Percentiles rank a stretch among this genome's conserved stretches.
Evolutionary conservation across 1,284 basidiomycete genomes (phyloP).

Genomic region (Stygiomarasmius scandens): DNA sequence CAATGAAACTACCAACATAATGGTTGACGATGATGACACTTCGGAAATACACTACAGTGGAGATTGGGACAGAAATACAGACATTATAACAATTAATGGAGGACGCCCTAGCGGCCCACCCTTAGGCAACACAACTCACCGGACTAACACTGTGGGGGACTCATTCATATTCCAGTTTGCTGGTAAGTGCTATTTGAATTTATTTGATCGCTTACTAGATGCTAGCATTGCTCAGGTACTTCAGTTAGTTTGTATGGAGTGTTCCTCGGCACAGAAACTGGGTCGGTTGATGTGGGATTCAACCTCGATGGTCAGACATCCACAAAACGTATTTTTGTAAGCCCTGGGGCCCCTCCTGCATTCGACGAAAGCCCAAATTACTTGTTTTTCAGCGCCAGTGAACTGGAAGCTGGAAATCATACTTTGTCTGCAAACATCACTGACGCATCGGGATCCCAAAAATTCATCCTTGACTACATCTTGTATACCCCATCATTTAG

Average conservation of each 20-base stretch:
- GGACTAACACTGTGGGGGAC: neutral
- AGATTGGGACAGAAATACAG: neutral
- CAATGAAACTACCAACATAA: neutral
- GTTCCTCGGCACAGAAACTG: constrained; percentile 1
- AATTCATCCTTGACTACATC: constrained; percentile 4
- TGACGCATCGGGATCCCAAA: neutral
- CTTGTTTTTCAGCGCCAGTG: too few species aligned
- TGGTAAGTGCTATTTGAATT: neutral
- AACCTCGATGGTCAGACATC: constrained; percentile 2
- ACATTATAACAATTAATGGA: neutral
- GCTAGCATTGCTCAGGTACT: neutral
- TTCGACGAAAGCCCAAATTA: too few species aligned
- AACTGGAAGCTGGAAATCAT: too few species aligned
- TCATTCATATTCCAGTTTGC: constrained; percentile 5
- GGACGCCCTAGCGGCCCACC: neutral
- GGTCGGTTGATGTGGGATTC: neutral
- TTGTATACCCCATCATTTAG: neutral
- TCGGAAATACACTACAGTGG: neutral
- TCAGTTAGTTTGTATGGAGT: constrained; percentile 2
- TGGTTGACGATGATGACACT: constrained; percentile 1
- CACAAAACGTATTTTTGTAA: neutral
- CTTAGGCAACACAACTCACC: constrained; percentile 8
- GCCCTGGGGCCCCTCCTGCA: neutral
- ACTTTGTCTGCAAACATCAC: neutral
- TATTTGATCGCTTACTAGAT: neutral